Base-by-base conservation (phyloP, 2,329 filamentous ascomycete genomes). In the Aschersonia sp. region DNA sequence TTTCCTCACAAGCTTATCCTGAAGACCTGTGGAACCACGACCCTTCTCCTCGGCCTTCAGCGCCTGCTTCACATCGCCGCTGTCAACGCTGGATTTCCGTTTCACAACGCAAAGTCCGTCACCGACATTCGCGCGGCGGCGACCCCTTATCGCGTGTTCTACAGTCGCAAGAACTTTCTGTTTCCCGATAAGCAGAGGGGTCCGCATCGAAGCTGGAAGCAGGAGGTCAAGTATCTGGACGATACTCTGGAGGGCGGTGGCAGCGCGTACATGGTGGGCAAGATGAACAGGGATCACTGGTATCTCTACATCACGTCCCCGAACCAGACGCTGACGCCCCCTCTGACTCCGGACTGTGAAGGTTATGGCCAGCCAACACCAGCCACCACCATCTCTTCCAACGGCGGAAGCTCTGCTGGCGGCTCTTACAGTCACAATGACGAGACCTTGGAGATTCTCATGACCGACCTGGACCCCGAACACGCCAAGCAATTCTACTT, bases 221-320 rank as follows among this genome's bases (percentile, higher is more conserved):
- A 96, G 62, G 92, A 98, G 65, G 91, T 97, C 60, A 84, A 83
- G 58, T 94, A 84, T 58, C 75, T 98, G 53, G 92, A 98, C 68
- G 84, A 85, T 62, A 86, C 89, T 66, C 96, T 98, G 63, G 74
- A 85, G 52, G 84, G 86, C 48, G 92, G 92, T 49, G 92, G 92
- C 48, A 97, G 91, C 65, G 92, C 92, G 46, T 98, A 98, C 67
- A 95, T 97, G 89, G 94, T 98, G 55, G 92, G 92, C 60, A 97
- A 96, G 71, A 97, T 97, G 91, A 98, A 98, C 58, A 91, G 92
- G 50, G 92, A 98, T 65, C 92, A 98, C 59, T 98, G 92, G 92
- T 97, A 97, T 64, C 73, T 98, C 48, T 98, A 98, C 70, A 82
- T 97, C 59, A 97, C 92, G 9, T 87, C 87, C 46, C 91, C 92